phyloP scores from a whole-genome alignment of 2,329 filamentous ascomycete genomes.

The Penicillium sp. region DNA sequence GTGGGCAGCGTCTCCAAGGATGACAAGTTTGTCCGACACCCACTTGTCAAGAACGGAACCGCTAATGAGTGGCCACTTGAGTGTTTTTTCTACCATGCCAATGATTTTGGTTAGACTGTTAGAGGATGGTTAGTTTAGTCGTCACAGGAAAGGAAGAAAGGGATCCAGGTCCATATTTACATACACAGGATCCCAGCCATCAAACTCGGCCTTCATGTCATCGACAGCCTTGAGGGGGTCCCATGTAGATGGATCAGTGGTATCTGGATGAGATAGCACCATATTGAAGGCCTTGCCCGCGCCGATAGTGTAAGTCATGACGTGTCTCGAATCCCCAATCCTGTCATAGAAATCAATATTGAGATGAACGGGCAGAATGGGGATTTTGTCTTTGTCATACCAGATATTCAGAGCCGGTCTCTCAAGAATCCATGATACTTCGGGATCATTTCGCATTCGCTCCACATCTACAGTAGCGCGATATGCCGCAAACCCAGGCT shows the following conservation, averaged over 20 bases:
- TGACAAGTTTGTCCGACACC: constrained; percentile 6
- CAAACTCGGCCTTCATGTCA: constrained; percentile 33
- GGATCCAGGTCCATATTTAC: not conserved
- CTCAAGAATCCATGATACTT: constrained; percentile 42
- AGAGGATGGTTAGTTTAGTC: not conserved
- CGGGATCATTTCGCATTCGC: constrained; percentile 38
- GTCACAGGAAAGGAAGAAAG: not conserved
- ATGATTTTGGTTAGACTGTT: constrained; percentile 32
- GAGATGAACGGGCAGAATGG: not conserved
- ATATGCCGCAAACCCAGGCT: constrained; percentile 45
- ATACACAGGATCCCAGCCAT: constrained; percentile 22
- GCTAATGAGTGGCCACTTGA: constrained; percentile 30
- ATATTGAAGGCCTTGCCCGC: constrained; percentile 48
- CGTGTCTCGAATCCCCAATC: constrained; percentile 36
- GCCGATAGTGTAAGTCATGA: constrained; percentile 47
- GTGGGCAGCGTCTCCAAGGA: constrained; percentile 13
- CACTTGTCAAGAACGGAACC: constrained; percentile 10
- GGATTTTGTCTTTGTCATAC: constrained; percentile 19
- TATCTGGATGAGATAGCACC: constrained; percentile 47
- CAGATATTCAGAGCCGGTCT: constrained; percentile 43
- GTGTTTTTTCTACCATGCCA: constrained; percentile 13
- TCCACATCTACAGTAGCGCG: constrained; percentile 42
- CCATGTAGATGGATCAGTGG: constrained; percentile 26
- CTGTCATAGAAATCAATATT: constrained; percentile 4
- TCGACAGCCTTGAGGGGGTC: constrained; percentile 29